Percentiles rank a stretch among this genome's conserved stretches.
phyloP scores from a whole-genome alignment of 805 yeast species.

The Metschnikowia proteae region DNA sequence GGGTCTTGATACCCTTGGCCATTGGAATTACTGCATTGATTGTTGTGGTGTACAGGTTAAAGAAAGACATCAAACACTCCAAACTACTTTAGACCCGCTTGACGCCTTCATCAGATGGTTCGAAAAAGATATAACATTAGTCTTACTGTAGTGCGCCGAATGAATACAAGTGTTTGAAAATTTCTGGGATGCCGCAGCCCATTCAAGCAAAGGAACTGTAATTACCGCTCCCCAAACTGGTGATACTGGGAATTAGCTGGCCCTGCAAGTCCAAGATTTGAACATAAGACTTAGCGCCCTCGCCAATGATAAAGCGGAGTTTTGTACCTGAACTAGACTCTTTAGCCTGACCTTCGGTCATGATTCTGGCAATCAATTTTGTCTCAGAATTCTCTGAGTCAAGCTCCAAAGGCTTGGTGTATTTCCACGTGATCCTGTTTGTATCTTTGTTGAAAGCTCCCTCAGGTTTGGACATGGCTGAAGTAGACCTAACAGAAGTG shows the following conservation, averaged over 20 bases:
- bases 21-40: constrained; percentile 39
- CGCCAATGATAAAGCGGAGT: constrained; percentile 54
- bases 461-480: constrained; percentile 86
- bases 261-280: constrained; percentile 29
- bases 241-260: constrained; percentile 43
- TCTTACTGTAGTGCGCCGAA: background rate
- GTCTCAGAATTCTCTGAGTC: constrained; percentile 41
- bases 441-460: constrained; percentile 88
- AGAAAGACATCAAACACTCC: constrained; percentile 61
- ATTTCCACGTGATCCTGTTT: constrained; percentile 84
- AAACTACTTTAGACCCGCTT: constrained; percentile 43
- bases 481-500: constrained; percentile 56
- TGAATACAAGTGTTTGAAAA: background rate
- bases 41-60: constrained; percentile 47
- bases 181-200: constrained; percentile 5
- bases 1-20: constrained; percentile 42
- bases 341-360: constrained; percentile 66
- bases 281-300: constrained; percentile 40
- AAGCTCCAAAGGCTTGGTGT: constrained; percentile 40
- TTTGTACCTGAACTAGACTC: constrained; percentile 76
- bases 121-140: background rate
- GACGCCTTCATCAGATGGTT: constrained; percentile 1
- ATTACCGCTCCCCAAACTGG: constrained; percentile 48
- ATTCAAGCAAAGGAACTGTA: constrained; percentile 35
- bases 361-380: constrained; percentile 79